Evolutionary conservation across 73 alveolate species (phyloP).

Genomic region (Paramecium pentaurelia): DNA sequence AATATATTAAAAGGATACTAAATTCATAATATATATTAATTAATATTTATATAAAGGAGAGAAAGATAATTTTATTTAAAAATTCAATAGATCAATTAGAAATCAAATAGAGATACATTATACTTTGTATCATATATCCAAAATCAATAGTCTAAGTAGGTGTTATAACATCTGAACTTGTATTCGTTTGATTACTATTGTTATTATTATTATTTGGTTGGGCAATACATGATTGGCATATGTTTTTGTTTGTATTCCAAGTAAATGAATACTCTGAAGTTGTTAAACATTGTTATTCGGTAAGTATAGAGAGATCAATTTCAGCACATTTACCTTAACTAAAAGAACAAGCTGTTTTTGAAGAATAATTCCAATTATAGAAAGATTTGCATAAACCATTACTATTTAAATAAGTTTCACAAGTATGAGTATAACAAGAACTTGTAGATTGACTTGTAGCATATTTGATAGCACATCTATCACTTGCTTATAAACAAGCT

Average conservation of each 20-base stretch:
- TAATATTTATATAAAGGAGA: no score
- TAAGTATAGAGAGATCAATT: not conserved
- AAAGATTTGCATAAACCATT: slow-evolving; percentile 13
- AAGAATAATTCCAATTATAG: not conserved
- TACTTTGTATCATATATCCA: not conserved
- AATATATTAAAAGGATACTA: no score
- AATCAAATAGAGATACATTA: not conserved
- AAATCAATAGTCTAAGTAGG: not conserved
- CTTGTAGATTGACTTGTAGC: not conserved
- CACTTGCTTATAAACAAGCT: not conserved
- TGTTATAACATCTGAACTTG: not conserved
- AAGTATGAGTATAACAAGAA: not conserved
- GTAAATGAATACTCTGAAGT: not conserved
- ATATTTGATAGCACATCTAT: not conserved
- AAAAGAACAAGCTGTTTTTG: not conserved
- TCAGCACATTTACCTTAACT: not conserved
- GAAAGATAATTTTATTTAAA: no score
- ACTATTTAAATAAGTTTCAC: not conserved
- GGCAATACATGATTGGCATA: not conserved
- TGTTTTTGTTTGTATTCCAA: not conserved
- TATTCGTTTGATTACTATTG: not conserved
- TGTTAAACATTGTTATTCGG: not conserved
- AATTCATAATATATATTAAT: no score
- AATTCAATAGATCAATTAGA: not conserved
- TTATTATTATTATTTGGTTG: not conserved